Evolutionary conservation across 768 basidiomycete genomes (phyloP), one percentile per base, ranked within the genome.

Genomic region (Kwoniella sp.): DNA sequence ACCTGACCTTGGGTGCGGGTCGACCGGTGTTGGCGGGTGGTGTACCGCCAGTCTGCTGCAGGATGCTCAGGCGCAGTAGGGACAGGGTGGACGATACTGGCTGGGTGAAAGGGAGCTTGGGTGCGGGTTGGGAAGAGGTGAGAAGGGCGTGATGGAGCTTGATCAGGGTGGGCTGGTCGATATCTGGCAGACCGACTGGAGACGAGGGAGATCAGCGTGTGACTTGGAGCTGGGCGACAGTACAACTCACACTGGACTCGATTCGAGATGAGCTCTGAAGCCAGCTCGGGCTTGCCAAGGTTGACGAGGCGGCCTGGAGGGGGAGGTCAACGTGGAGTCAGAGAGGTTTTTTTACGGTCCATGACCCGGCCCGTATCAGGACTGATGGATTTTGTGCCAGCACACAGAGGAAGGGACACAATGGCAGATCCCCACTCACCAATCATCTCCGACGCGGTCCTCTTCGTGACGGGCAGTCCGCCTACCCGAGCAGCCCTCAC

Each of bases 361-460:
- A n/a, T n/a, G n/a, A n/a, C n/a, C n/a, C n/a, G n/a, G n/a, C n/a
- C n/a, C n/a, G n/a, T n/a, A n/a, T n/a, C n/a, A n/a, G n/a, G n/a
- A n/a, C n/a, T n/a, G n/a, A n/a, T n/a, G n/a, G n/a, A n/a, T n/a
- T n/a, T n/a, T n/a, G n/a, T n/a, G n/a, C 19, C 34, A 36, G 34
- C 34, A 36, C 19, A 36, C 5, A 36, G n/a, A n/a, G n/a, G n/a
- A n/a, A n/a, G n/a, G n/a, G n/a, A n/a, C n/a, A n/a, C n/a, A n/a
- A 41, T 11, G 40, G 25, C 3, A 41, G 8, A 22, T 5, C 14
- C n/a, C 12, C 14, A 51, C 56, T 52, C 45, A 57, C 56, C 56
- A 29, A 57, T 46, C 36, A 52, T 51, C 37, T 57, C 56, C 56
- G 38, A 39, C 2, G 42, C 56, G n/a, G 50, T 52, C n/a, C 33